Conservation (phyloP, 495 filamentous ascomycete species). For the Penicillium pancosmium region DNA sequence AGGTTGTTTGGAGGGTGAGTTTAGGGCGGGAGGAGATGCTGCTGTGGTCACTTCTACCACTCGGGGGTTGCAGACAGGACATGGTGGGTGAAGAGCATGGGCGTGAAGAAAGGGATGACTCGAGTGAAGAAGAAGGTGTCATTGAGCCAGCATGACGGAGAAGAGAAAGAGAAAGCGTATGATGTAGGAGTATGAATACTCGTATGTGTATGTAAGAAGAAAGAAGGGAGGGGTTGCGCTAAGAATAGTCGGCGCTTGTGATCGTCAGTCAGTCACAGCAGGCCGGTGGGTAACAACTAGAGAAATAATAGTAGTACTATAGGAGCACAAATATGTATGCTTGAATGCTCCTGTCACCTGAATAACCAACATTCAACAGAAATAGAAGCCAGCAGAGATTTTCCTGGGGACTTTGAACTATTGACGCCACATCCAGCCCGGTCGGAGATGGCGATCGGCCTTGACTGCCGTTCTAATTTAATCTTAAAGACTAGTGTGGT, state of each 20-base stretch:
- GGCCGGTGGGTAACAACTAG: too few relatives aligned
- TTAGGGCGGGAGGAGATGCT: constrained; percentile 65
- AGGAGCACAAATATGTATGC: too few relatives aligned
- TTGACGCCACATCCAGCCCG: constrained; percentile 30
- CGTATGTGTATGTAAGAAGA: not conserved
- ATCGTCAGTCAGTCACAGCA: constrained; percentile 4
- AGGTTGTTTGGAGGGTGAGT: constrained; percentile 76
- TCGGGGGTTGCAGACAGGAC: constrained; percentile 24
- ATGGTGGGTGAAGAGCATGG: constrained; percentile 27
- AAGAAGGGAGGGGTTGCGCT: constrained; percentile 18
- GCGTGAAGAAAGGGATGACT: constrained; percentile 27
- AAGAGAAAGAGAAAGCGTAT: constrained; percentile 21
- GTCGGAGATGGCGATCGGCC: constrained; percentile 25
- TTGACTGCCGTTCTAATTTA: constrained; percentile 19
- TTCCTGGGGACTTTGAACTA: constrained; percentile 19
- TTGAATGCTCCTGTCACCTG: too few relatives aligned
- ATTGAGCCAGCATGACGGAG: constrained; percentile 18
- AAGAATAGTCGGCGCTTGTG: constrained; percentile 29
- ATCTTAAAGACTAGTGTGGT: constrained; percentile 3
- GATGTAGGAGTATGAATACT: not conserved
- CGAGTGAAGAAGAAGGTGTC: constrained; percentile 8
- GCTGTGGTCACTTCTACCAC: constrained; percentile 20
- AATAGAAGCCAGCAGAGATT: constrained; percentile 2
- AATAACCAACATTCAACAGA: too few relatives aligned
- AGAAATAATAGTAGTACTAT: too few relatives aligned